These are phyloP conservation scores for Xylaria longipes DNA, from an alignment of 495 filamentous ascomycete genomes.

Conservation along the genomic window DNA sequence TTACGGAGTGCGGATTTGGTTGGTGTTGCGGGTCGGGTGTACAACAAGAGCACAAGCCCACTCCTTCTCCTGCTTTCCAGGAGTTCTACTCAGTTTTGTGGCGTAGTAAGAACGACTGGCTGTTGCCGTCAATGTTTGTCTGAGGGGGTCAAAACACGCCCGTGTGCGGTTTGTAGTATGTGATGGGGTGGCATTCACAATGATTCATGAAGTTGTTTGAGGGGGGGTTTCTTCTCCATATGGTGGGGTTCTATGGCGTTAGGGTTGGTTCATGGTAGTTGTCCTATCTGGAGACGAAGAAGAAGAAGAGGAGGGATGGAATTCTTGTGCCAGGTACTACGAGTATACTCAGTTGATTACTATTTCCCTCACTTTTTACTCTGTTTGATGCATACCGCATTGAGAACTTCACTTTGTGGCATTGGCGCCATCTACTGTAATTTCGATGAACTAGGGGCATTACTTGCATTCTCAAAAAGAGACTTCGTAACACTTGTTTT, in stretches of 20 bases:
- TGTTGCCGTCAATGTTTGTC: not conserved
- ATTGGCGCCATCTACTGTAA: not conserved
- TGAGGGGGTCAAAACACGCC: not conserved
- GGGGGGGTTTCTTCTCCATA: not conserved
- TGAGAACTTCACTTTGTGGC: not conserved
- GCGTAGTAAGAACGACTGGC: slow-evolving; percentile 3
- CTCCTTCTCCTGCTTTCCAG: not conserved
- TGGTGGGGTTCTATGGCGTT: slow-evolving; percentile 22
- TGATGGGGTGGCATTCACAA: slow-evolving; percentile 11
- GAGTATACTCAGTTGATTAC: slow-evolving; percentile 19
- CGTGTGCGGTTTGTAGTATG: slow-evolving; percentile 15
- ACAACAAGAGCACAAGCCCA: slow-evolving; percentile 19
- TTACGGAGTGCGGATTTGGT: not conserved
- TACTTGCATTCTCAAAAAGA: not conserved
- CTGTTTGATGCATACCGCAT: not conserved
- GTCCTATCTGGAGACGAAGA: not conserved
- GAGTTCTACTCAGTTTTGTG: not conserved
- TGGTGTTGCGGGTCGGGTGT: slow-evolving; percentile 6
- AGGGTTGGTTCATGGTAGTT: slow-evolving; percentile 15
- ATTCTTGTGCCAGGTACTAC: not conserved
- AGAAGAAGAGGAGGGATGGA: not conserved
- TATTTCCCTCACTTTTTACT: not conserved
- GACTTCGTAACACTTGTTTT: not conserved
- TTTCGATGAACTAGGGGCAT: not conserved
- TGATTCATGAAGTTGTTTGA: slow-evolving; percentile 21